These are phyloP conservation scores for Gracilaria domingensis DNA, from an alignment of 23 red algal genomes.

Conservation along the genomic window DNA sequence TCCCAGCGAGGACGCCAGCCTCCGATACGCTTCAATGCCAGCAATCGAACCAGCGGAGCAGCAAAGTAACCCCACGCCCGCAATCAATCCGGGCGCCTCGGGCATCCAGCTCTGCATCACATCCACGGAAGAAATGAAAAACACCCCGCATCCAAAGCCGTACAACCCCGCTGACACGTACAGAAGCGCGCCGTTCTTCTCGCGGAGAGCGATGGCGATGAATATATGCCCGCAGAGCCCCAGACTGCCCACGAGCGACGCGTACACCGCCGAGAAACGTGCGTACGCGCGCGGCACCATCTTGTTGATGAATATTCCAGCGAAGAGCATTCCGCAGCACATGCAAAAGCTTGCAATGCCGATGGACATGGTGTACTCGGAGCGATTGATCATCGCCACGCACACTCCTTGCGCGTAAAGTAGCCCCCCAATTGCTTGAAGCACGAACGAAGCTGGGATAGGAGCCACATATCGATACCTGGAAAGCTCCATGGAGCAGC, in stretches of 20 bases:
- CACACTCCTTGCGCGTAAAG: constrained; percentile 33
- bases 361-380: constrained; percentile 22
- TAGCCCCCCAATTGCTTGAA: constrained; percentile 23
- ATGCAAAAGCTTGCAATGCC: constrained; percentile 30
- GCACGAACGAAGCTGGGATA: not conserved
- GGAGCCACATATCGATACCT: constrained; percentile 7
- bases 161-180: not conserved
- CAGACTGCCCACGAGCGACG: not conserved
- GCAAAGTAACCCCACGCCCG: constrained; percentile 21
- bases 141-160: constrained; percentile 23
- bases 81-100: constrained; percentile 17
- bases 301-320: constrained; percentile 34
- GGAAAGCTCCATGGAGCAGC: constrained; percentile 18
- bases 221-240: constrained; percentile 7
- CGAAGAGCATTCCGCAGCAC: constrained; percentile 5
- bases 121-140: constrained; percentile 43
- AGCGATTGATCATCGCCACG: constrained; percentile 5
- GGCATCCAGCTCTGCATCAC: constrained; percentile 51
- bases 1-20: not conserved
- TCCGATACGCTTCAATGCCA: constrained; percentile 15
- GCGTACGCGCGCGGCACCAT: not conserved
- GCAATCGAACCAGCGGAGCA: constrained; percentile 19
- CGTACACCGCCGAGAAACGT: not conserved
- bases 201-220: not conserved
- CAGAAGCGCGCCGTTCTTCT: not conserved